phyloP scores from a whole-genome alignment of 495 filamentous ascomycete genomes.

The Aspergillus kassunensis region DNA sequence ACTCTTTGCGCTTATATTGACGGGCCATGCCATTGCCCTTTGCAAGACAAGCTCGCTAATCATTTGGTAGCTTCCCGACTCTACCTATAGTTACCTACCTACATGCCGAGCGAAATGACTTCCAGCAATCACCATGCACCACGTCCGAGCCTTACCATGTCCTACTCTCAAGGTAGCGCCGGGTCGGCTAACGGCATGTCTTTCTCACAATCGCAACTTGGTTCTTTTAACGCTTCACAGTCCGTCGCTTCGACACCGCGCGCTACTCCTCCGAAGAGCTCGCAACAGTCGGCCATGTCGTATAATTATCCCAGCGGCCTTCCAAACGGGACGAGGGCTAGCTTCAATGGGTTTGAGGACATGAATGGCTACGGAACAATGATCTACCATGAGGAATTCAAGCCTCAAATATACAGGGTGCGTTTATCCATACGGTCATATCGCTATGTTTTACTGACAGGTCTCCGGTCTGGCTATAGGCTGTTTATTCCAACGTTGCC shows the following conservation, averaged over 20 bases:
- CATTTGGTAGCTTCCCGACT: constrained; percentile 14
- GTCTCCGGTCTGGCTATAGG: constrained; percentile 46
- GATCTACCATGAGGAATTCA: constrained; percentile 51
- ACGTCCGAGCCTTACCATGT: constrained; percentile 40
- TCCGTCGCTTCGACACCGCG: constrained; percentile 52
- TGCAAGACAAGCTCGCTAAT: constrained; percentile 1
- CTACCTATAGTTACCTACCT: constrained; percentile 8
- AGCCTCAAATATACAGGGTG: constrained; percentile 77
- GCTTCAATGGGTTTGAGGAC: constrained; percentile 44
- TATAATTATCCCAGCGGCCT: constrained; percentile 42
- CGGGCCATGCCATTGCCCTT: constrained; percentile 13
- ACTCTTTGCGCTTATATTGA: constrained; percentile 1
- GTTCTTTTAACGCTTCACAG: constrained; percentile 49
- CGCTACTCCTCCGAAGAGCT: constrained; percentile 45
- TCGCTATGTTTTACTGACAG: constrained; percentile 9
- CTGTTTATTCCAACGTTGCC: constrained; percentile 87
- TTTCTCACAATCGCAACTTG: constrained; percentile 43
- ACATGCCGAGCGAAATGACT: constrained; percentile 30
- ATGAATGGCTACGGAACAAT: constrained; percentile 46
- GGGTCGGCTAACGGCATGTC: constrained; percentile 39
- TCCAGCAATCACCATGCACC: constrained; percentile 39
- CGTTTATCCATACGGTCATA: constrained; percentile 15
- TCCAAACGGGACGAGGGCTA: constrained; percentile 27
- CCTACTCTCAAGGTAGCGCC: constrained; percentile 43
- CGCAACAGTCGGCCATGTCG: constrained; percentile 41